phyloP scores from a whole-genome alignment of 179 eudicot genomes.

The Amaranthus tricolor region DNA sequence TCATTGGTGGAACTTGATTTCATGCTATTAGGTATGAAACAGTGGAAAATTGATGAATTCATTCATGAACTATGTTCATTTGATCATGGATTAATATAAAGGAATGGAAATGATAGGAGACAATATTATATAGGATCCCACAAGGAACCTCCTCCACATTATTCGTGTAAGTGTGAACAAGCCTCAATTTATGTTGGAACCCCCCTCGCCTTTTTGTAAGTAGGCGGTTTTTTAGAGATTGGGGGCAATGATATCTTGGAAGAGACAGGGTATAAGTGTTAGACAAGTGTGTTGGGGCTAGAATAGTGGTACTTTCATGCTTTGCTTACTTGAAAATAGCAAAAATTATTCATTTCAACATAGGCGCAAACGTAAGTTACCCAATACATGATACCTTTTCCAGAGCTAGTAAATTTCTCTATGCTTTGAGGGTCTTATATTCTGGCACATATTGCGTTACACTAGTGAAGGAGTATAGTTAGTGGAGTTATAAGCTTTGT shows the following conservation, averaged over 20 bases:
- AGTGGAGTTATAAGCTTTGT: background rate
- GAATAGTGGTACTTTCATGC: background rate
- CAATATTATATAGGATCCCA: background rate
- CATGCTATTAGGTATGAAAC: too few species aligned
- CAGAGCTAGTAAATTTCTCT: background rate
- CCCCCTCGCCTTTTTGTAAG: background rate
- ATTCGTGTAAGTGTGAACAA: background rate
- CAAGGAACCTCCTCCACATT: background rate
- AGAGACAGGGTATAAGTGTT: background rate
- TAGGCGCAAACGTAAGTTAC: background rate
- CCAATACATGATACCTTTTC: background rate
- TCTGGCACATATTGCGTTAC: background rate
- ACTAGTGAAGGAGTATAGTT: background rate
- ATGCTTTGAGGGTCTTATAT: background rate
- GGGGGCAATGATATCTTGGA: background rate
- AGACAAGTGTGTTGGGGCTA: too few species aligned
- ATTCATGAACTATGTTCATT: too few species aligned
- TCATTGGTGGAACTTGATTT: too few species aligned
- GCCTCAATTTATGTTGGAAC: background rate
- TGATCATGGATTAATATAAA: too few species aligned
- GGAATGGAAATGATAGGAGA: too few species aligned
- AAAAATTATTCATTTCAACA: background rate
- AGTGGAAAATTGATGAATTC: too few species aligned
- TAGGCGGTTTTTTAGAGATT: background rate
- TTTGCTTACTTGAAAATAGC: background rate